Percentiles rank a stretch among this genome's conserved stretches.
phyloP scores from a whole-genome alignment of 768 basidiomycete genomes.

The Auriscalpium microsporum region DNA sequence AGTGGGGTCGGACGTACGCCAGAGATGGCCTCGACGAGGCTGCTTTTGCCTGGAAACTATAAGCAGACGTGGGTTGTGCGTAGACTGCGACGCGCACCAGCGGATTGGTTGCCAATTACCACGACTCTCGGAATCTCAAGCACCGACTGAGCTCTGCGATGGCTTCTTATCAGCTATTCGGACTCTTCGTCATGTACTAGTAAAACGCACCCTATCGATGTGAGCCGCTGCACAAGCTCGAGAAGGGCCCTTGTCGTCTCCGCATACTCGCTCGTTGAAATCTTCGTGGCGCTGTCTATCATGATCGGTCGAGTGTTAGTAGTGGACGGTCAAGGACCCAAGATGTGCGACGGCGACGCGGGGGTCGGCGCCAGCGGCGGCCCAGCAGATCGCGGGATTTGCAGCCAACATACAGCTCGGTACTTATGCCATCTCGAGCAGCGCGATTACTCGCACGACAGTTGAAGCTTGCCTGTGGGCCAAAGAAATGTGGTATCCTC shows the following conservation, averaged over 20 bases:
- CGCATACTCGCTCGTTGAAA: slow-evolving; percentile 3
- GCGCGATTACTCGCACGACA: too few relatives aligned
- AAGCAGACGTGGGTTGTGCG: background rate
- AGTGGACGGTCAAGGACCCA: too few relatives aligned
- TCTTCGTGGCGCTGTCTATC: too few relatives aligned
- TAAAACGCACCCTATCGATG: slow-evolving; percentile 21
- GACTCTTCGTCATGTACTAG: background rate
- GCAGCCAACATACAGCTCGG: too few relatives aligned
- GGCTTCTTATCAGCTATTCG: background rate
- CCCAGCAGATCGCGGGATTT: too few relatives aligned
- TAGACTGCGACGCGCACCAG: background rate
- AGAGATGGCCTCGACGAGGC: background rate
- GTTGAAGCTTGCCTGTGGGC: too few relatives aligned
- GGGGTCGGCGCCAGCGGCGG: too few relatives aligned
- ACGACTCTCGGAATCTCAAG: slow-evolving; percentile 42
- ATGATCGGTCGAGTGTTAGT: too few relatives aligned
- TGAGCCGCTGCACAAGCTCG: slow-evolving; percentile 9
- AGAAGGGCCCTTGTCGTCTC: slow-evolving; percentile 8
- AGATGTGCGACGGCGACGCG: too few relatives aligned
- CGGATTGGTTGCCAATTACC: slow-evolving; percentile 31
- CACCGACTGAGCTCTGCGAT: slow-evolving; percentile 31
- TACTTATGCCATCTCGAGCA: too few relatives aligned
- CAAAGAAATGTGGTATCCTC: too few relatives aligned
- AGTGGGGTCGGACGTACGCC: background rate
- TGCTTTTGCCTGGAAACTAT: background rate